Percentiles rank a stretch among this genome's conserved stretches.
phyloP scores from a whole-genome alignment of 208 protist genomes.

The Leishmania guyanensis region DNA sequence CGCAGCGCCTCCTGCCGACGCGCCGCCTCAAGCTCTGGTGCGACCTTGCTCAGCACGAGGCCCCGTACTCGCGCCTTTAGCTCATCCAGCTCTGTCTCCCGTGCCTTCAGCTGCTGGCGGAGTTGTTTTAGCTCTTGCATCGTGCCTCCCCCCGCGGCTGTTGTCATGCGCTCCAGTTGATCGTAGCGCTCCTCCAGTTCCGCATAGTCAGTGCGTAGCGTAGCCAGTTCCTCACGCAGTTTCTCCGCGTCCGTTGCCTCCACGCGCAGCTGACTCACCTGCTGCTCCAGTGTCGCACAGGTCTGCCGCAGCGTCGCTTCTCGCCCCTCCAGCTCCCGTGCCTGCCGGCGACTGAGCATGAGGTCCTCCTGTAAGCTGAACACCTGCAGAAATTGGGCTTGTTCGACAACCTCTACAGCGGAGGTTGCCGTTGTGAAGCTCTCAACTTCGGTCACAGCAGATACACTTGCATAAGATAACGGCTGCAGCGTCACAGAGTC shows the following conservation, averaged over 20 bases:
- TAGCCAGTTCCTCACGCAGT: conserved; percentile 21
- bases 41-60: conserved; percentile 21
- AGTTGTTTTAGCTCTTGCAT: conserved; percentile 35
- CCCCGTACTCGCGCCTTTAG: conserved; percentile 21
- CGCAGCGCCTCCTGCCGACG: conserved; percentile 43
- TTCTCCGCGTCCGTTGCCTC: conserved; percentile 18
- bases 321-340: conserved; percentile 39
- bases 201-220: conserved; percentile 36
- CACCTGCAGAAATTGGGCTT: conserved; percentile 58
- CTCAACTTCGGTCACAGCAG: not conserved
- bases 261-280: conserved; percentile 20
- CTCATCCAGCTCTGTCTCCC: conserved; percentile 35
- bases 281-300: conserved; percentile 24
- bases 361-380: conserved; percentile 63
- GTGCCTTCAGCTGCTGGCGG: conserved; percentile 31
- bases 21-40: conserved; percentile 28
- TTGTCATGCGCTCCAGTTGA: conserved; percentile 28
- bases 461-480: not conserved
- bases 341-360: conserved; percentile 39
- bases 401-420: conserved; percentile 35
- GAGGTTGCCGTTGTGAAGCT: conserved; percentile 6
- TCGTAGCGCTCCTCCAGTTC: conserved; percentile 32
- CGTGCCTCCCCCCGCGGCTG: conserved; percentile 17
- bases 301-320: conserved; percentile 38
- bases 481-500: conserved; percentile 9